Evolutionary conservation across 306 rosid species (phyloP), one percentile per base, ranked within the genome.

Genomic region (Astragalus glycyphyllos): DNA sequence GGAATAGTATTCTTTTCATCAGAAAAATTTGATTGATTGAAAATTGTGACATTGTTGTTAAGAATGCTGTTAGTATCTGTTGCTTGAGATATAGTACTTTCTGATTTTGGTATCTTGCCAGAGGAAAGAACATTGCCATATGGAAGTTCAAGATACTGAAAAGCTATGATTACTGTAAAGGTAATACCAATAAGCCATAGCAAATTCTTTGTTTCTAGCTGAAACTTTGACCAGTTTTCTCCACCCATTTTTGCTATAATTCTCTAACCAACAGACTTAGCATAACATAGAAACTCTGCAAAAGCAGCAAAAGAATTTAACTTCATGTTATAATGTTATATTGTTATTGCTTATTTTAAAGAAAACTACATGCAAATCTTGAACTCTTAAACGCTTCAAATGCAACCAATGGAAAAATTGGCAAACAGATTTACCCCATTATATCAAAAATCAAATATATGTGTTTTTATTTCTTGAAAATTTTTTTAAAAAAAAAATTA

Each of bases 61-160:
- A 46, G 29, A 32, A 44, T 56, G 34, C 50, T 74, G 13, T 59
- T 74, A 68, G 17, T 68, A 77, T 72, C 69, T 31, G 49, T 58
- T 35, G 69, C 46, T 58, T 66, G 72, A 40, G 78, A 72, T 65
- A 23, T 42, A 76, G 58, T 59, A 54, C 44, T 82, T 64, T 38
- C 72, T 64, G 62, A 40, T 46, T 58, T 7, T 1, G 81, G 74
- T 65, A 63, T 64, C 66, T 76, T 88, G 17, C 26, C 45, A 8
- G 83, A 80, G 12, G 74, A 5, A 16, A 84, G 46, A 71, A 78
- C 37, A 60, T 55, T 80, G 54, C 86, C 80, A 37, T 82, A 82
- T 11, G 92, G 86, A 73, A 86, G 72, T 73, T 84, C 92, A 49
- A 85, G 72, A 73, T 68, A 83, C 71, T 84, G 88, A 56, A 88